phyloP scores from a whole-genome alignment of 139 green algal species.

The Volvox africanus region DNA sequence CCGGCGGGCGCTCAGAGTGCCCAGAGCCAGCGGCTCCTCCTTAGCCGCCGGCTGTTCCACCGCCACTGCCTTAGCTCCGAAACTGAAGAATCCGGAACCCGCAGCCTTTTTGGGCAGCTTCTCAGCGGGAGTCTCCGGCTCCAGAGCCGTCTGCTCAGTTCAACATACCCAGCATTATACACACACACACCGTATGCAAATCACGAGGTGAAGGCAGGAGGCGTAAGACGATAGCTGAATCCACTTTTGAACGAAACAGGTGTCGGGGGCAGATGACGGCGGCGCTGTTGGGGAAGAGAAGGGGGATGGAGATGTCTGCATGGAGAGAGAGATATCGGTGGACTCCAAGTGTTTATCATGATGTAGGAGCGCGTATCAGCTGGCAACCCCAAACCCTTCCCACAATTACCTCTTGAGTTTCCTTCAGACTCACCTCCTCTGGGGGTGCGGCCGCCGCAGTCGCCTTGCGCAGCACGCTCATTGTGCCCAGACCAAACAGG shows the following conservation, averaged over 20 bases:
- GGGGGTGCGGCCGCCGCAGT: neutral
- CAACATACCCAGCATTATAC: no score
- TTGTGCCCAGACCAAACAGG: conserved; percentile 27
- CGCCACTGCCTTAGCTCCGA: neutral
- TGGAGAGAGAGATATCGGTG: no score
- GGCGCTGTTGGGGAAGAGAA: neutral
- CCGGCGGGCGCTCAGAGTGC: conserved; percentile 23
- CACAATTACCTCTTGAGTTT: no score
- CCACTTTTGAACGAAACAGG: no score
- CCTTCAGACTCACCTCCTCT: neutral
- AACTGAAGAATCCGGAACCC: conserved; percentile 35
- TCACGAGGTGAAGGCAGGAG: no score
- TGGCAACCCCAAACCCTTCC: no score
- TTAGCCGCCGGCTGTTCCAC: neutral
- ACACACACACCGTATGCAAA: no score
- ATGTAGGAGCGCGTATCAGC: no score
- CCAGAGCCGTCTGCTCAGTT: neutral
- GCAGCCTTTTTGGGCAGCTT: conserved; percentile 5
- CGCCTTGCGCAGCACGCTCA: conserved; percentile 20
- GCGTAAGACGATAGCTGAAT: no score
- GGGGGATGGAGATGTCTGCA: no score
- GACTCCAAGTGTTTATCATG: no score
- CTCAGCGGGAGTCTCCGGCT: neutral
- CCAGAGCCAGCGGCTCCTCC: neutral
- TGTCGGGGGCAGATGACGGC: neutral